Conservation (phyloP, 78 protist genomes). For the Dictyostelium intermedium region DNA sequence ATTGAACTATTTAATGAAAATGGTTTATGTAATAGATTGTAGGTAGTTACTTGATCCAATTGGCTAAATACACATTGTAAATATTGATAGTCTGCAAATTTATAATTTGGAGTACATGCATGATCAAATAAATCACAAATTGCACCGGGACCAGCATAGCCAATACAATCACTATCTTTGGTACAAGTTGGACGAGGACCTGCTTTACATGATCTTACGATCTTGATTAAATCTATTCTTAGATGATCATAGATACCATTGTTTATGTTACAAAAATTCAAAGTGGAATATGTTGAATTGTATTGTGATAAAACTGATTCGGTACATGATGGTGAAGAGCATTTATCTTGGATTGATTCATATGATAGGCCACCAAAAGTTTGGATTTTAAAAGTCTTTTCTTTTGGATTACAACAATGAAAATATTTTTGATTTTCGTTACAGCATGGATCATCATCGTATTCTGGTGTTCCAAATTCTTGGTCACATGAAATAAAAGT, state of each 20-base stretch:
- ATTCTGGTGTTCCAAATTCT: neutral
- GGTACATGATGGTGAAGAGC: neutral
- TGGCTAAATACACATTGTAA: constrained; percentile 17
- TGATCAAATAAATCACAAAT: constrained; percentile 9
- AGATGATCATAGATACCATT: neutral
- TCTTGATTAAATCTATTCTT: neutral
- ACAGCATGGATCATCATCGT: constrained; percentile 29
- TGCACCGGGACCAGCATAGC: neutral
- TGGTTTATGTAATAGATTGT: neutral
- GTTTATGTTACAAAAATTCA: neutral
- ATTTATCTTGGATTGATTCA: neutral
- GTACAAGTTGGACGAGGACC: neutral
- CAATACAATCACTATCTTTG: neutral
- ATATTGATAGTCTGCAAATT: neutral
- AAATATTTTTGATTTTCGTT: neutral
- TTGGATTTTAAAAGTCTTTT: too few species aligned
- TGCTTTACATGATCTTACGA: neutral
- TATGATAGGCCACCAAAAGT: neutral
- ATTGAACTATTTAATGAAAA: neutral
- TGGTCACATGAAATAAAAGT: neutral
- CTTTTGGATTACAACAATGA: constrained; percentile 42
- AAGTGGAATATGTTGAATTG: neutral
- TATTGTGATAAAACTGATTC: neutral
- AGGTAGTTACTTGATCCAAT: neutral
- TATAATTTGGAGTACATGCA: neutral